Evolutionary conservation across 1,284 basidiomycete genomes (phyloP).

Genomic region (Ceratobasidium sp.): DNA sequence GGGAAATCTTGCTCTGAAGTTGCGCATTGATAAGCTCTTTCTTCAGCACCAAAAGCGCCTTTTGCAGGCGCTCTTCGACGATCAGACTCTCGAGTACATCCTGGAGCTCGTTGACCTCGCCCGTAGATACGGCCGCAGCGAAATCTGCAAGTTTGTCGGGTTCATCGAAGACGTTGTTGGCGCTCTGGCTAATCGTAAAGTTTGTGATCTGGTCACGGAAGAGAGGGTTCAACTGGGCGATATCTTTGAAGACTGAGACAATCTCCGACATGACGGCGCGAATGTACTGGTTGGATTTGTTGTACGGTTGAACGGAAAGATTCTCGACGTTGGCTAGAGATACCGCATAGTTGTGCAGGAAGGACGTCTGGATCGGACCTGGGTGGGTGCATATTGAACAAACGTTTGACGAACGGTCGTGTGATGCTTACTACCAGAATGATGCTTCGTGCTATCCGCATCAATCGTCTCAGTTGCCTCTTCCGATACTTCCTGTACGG

Average conservation of each 20-base stretch:
- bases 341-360: constrained; percentile 89
- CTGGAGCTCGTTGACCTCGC: constrained; percentile 91
- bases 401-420: constrained; percentile 11
- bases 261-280: constrained; percentile 97
- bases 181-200: constrained; percentile 94
- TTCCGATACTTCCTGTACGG: constrained; percentile 61
- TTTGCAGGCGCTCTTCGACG: constrained; percentile 90
- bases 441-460: constrained; percentile 49
- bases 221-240: constrained; percentile 95
- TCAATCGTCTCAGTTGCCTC: constrained; percentile 55
- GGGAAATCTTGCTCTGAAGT: constrained; percentile 91
- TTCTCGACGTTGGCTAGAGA: constrained; percentile 94
- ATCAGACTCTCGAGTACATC: constrained; percentile 90
- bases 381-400: constrained; percentile 25
- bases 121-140: constrained; percentile 93
- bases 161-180: constrained; percentile 98
- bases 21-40: constrained; percentile 99
- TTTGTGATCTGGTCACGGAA: constrained; percentile 99
- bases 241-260: constrained; percentile 98
- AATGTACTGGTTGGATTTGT: constrained; percentile 93
- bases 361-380: constrained; percentile 83
- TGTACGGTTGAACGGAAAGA: constrained; percentile 81
- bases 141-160: constrained; percentile 99
- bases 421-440: constrained; percentile 2
- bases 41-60: constrained; percentile 92